These are phyloP conservation scores for Vanrija sp. DNA, from an alignment of 1,284 basidiomycete species.

Conservation along the genomic window DNA sequence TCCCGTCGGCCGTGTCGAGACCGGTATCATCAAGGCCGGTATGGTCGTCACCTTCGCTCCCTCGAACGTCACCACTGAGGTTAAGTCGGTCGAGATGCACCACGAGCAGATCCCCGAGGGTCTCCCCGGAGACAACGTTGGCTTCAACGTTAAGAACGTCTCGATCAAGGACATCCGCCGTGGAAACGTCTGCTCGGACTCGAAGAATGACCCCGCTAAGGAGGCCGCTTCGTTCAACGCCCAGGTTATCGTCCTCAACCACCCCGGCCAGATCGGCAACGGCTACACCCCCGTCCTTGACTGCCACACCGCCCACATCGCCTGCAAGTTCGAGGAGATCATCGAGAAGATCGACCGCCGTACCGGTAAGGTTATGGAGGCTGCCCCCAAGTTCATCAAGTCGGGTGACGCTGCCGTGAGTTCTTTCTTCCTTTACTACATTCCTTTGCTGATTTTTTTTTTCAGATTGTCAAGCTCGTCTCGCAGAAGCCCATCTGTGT, in stretches of 20 bases:
- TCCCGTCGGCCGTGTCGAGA: constrained; percentile 99
- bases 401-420: constrained; percentile 71
- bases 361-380: constrained; percentile 64
- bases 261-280: constrained; percentile 98
- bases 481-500: constrained; percentile 65
- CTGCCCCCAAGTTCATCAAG: constrained; percentile 93
- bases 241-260: constrained; percentile 99
- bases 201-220: constrained; percentile 99
- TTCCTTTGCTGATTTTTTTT: too few relatives aligned
- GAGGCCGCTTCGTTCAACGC: constrained; percentile 99
- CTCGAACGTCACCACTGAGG: constrained; percentile 79
- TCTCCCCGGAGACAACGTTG: constrained; percentile 95
- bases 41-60: constrained; percentile 99
- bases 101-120: constrained; percentile 98
- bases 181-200: constrained; percentile 98
- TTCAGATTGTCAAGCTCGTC: constrained; percentile 84
- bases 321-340: constrained; percentile 94
- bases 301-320: constrained; percentile 99
- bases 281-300: constrained; percentile 87
- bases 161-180: constrained; percentile 99
- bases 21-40: constrained; percentile 99
- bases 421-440: too few relatives aligned
- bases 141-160: constrained; percentile 77
- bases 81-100: constrained; percentile 96
- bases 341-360: constrained; percentile 99